phyloP scores from a whole-genome alignment of 139 green algal species.

The Diplosphaera chodatii region DNA sequence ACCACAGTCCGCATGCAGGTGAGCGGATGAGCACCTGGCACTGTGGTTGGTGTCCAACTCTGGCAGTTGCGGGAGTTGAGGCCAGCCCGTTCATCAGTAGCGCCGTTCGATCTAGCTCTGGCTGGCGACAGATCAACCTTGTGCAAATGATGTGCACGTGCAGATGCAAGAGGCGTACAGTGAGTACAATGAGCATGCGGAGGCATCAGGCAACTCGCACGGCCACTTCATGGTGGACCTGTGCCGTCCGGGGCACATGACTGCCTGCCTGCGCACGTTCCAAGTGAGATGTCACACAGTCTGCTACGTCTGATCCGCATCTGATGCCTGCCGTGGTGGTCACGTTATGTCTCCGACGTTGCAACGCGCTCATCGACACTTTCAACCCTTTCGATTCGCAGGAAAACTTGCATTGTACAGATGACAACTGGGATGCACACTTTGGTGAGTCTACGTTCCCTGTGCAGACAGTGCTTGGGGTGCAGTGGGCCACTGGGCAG shows the following conservation, averaged over 20 bases:
- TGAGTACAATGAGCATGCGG: constrained; percentile 49
- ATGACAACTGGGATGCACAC: constrained; percentile 78
- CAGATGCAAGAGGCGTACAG: constrained; percentile 70
- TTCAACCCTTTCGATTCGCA: constrained; percentile 1
- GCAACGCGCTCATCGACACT: too few species aligned
- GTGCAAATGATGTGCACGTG: constrained; percentile 18
- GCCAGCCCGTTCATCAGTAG: too few species aligned
- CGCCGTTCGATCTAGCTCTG: too few species aligned
- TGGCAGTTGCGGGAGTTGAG: not conserved
- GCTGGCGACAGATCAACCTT: too few species aligned
- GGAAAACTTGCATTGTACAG: constrained; percentile 40
- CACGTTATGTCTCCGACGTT: not conserved
- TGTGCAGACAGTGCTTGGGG: too few species aligned
- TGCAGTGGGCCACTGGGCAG: too few species aligned
- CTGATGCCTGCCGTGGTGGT: not conserved
- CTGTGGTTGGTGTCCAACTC: too few species aligned
- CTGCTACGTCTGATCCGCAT: not conserved
- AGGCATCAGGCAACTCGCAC: constrained; percentile 27
- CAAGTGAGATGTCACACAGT: constrained; percentile 20
- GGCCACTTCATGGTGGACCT: constrained; percentile 81
- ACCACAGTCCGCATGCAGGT: constrained; percentile 71
- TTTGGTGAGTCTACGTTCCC: constrained; percentile 38
- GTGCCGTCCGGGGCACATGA: constrained; percentile 68
- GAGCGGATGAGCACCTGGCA: too few species aligned
- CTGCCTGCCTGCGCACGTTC: constrained; percentile 71